These are phyloP conservation scores for Jacaranda copaia DNA, from an alignment of 257 asterid genomes.

Conservation along the genomic window DNA sequence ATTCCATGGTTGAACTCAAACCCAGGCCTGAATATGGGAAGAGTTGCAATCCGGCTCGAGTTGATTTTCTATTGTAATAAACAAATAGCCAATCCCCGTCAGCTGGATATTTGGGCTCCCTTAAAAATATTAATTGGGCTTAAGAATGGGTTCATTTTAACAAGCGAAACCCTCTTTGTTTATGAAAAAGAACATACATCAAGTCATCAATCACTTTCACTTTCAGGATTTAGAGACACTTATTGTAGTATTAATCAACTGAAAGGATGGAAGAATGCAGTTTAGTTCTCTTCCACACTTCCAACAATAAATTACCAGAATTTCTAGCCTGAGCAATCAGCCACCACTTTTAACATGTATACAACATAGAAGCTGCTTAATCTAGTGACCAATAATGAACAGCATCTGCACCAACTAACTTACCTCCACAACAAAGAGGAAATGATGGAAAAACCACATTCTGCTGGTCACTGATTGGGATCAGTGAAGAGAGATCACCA, in stretches of 20 bases:
- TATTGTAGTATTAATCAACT: not conserved
- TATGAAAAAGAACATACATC: not conserved
- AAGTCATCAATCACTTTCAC: not conserved
- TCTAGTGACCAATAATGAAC: conserved; percentile 17
- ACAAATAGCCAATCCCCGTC: too few relatives aligned
- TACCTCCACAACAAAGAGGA: not conserved
- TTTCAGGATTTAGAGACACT: conserved; percentile 5
- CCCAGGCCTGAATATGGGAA: too few relatives aligned
- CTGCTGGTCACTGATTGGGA: conserved; percentile 18
- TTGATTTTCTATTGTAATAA: too few relatives aligned
- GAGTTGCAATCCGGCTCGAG: too few relatives aligned
- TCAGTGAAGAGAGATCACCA: conserved; percentile 22
- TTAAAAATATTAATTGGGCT: too few relatives aligned
- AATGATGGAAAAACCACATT: conserved; percentile 27
- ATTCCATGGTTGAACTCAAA: too few relatives aligned
- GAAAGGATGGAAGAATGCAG: not conserved
- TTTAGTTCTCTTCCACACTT: conserved; percentile 21
- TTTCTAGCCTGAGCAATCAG: conserved; percentile 24
- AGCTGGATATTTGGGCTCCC: too few relatives aligned
- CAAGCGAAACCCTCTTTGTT: not conserved
- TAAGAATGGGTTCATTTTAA: not conserved
- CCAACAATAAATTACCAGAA: conserved; percentile 28
- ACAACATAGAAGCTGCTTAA: conserved; percentile 16
- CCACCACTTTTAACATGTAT: conserved; percentile 23
- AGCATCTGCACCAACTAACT: conserved; percentile 6